phyloP scores from a whole-genome alignment of 352 stramenopile genomes.

The Blastocystis sp. region DNA sequence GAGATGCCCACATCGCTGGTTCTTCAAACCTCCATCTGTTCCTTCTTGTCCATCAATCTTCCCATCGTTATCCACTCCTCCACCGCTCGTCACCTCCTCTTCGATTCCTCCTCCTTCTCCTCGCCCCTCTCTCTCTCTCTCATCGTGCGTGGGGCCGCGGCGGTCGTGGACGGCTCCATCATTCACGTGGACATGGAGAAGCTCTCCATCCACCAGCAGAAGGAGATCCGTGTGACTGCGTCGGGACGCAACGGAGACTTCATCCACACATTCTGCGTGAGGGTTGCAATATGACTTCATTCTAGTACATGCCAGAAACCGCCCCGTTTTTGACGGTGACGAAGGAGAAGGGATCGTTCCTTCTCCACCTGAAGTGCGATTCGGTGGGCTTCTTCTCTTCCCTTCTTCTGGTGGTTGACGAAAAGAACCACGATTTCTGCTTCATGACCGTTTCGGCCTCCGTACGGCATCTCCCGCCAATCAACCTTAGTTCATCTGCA shows the following conservation, averaged over 20 bases:
- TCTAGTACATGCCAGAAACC: slow-evolving; percentile 40
- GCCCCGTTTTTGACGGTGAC: neutral
- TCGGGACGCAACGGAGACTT: neutral
- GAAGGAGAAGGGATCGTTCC: neutral
- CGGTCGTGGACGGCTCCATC: slow-evolving; percentile 38
- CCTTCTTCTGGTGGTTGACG: slow-evolving; percentile 29
- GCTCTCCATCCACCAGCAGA: slow-evolving; percentile 15
- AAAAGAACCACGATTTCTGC: slow-evolving; percentile 23
- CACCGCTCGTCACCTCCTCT: neutral
- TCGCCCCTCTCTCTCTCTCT: slow-evolving; percentile 42
- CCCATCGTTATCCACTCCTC: slow-evolving; percentile 53
- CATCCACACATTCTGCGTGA: slow-evolving; percentile 27
- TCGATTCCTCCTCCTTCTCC: neutral
- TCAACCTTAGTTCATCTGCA: slow-evolving; percentile 44
- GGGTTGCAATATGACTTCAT: neutral
- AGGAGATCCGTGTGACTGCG: slow-evolving; percentile 10
- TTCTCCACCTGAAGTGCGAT: slow-evolving; percentile 7
- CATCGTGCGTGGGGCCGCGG: slow-evolving; percentile 29
- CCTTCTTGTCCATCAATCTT: neutral
- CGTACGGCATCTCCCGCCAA: neutral
- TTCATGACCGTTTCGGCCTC: slow-evolving; percentile 46
- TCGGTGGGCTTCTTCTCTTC: slow-evolving; percentile 41
- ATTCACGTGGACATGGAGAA: slow-evolving; percentile 39
- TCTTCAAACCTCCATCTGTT: neutral
- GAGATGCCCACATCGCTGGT: slow-evolving; percentile 7